Conservation (phyloP, 2,329 filamentous ascomycete genomes). For the Didymella pomorum region DNA sequence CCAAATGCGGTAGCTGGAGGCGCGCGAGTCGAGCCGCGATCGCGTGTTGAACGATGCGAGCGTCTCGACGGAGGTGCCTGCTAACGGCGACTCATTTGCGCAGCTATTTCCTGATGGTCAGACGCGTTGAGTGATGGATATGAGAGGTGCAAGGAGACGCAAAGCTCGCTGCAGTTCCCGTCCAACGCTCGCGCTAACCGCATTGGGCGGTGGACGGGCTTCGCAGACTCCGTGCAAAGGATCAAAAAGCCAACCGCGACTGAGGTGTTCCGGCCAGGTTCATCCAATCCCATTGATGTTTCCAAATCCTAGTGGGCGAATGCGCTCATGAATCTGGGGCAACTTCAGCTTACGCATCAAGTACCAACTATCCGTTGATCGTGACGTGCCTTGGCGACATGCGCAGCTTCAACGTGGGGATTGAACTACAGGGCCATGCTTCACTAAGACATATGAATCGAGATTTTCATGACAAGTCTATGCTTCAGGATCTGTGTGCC, state of each 20-base stretch:
- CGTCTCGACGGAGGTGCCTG: background rate
- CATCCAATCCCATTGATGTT: background rate
- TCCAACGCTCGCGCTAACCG: background rate
- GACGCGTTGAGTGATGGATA: background rate
- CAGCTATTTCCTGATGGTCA: no score
- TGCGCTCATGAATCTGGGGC: background rate
- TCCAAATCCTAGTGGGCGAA: background rate
- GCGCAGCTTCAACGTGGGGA: background rate
- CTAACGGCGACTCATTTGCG: background rate
- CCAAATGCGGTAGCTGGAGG: background rate
- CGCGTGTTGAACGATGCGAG: background rate
- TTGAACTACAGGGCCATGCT: background rate
- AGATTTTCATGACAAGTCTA: background rate
- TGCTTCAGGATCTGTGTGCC: background rate
- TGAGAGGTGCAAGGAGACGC: background rate
- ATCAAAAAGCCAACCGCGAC: conserved; percentile 1
- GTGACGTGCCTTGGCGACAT: conserved; percentile 9
- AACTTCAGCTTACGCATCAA: background rate
- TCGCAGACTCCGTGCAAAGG: background rate
- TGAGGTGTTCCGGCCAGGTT: background rate
- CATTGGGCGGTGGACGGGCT: background rate
- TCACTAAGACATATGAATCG: background rate
- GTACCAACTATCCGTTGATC: background rate
- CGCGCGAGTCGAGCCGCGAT: background rate
- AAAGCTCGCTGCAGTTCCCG: background rate